A percentile compares a stretch with the other conserved stretches of the same genome.
These are phyloP conservation scores for Arthroderma sp. DNA, from an alignment of 2,329 filamentous ascomycete species.

Conservation along the genomic window DNA sequence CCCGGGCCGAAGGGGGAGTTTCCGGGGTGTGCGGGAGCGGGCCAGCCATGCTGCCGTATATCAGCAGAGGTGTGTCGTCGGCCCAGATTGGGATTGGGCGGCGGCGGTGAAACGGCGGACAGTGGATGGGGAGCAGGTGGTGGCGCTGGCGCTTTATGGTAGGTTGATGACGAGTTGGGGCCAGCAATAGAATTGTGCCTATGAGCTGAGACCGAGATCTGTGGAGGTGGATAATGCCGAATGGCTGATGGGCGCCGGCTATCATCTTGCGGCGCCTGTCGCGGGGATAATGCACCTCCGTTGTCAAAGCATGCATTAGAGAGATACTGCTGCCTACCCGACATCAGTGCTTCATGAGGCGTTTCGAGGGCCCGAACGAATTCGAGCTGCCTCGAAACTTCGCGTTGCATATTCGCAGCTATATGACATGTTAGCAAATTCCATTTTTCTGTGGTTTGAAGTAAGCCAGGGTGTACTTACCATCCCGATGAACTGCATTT, in stretches of 20 bases:
- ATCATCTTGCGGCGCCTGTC: conserved; percentile 77
- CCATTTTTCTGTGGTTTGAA: neutral
- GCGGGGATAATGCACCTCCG: conserved; percentile 64
- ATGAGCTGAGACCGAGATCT: conserved; percentile 63
- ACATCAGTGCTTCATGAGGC: conserved; percentile 52
- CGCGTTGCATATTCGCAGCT: conserved; percentile 48
- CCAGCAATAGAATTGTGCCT: conserved; percentile 77
- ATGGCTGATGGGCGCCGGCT: conserved; percentile 57
- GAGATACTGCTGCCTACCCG: conserved; percentile 54
- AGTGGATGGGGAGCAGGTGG: conserved; percentile 50
- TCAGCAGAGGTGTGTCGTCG: conserved; percentile 90
- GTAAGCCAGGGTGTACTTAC: conserved; percentile 39
- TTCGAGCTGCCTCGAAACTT: conserved; percentile 50
- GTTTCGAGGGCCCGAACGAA: conserved; percentile 42
- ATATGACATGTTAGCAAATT: conserved; percentile 2
- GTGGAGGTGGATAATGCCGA: conserved; percentile 67
- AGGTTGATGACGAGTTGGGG: conserved; percentile 55
- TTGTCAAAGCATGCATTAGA: conserved; percentile 50
- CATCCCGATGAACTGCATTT: conserved; percentile 64
- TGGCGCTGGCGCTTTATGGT: conserved; percentile 54
- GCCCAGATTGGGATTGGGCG: conserved; percentile 52
- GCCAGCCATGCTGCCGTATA: conserved; percentile 79
- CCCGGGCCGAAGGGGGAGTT: conserved; percentile 56
- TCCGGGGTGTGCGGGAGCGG: conserved; percentile 23
- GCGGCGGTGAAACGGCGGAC: conserved; percentile 43